Evolutionary conservation across 805 yeast species (phyloP).

Genomic region (Debaryomyces tyrocola): DNA sequence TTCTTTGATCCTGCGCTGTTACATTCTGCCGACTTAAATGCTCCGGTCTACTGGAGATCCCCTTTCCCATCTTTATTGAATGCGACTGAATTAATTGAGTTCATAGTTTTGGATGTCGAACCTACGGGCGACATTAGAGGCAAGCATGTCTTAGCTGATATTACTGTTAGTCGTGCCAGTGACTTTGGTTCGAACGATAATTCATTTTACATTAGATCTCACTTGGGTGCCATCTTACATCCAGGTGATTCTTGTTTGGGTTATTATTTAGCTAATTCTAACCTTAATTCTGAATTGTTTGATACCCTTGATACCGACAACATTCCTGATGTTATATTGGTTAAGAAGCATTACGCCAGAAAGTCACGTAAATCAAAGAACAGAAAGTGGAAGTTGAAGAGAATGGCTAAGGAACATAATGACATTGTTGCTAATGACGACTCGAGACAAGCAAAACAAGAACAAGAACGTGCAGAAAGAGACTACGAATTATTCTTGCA

Average conservation of each 20-base stretch:
- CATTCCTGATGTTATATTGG: constrained; percentile 81
- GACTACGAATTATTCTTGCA: constrained; percentile 96
- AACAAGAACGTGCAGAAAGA: constrained; percentile 86
- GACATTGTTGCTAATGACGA: constrained; percentile 77
- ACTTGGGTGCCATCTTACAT: constrained; percentile 90
- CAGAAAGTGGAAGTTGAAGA: constrained; percentile 88
- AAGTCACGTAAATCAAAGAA: constrained; percentile 71
- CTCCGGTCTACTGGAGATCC: constrained; percentile 75
- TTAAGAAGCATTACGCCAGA: constrained; percentile 86
- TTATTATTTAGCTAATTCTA: constrained; percentile 79
- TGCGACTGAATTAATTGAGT: constrained; percentile 75
- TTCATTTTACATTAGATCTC: constrained; percentile 83
- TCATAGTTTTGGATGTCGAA: constrained; percentile 89
- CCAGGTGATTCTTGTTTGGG: constrained; percentile 97
- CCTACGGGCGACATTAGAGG: constrained; percentile 82
- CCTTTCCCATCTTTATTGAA: constrained; percentile 80
- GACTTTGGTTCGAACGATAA: constrained; percentile 87
- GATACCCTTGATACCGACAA: constrained; percentile 63
- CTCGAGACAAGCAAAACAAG: constrained; percentile 78
- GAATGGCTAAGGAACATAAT: constrained; percentile 95
- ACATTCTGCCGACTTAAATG: constrained; percentile 71
- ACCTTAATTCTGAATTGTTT: constrained; percentile 85
- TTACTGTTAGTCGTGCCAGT: constrained; percentile 83
- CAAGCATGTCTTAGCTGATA: constrained; percentile 80
- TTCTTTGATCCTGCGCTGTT: constrained; percentile 83